phyloP scores from a whole-genome alignment of 306 rosid genomes.

The Vigna reflexopilosa region DNA sequence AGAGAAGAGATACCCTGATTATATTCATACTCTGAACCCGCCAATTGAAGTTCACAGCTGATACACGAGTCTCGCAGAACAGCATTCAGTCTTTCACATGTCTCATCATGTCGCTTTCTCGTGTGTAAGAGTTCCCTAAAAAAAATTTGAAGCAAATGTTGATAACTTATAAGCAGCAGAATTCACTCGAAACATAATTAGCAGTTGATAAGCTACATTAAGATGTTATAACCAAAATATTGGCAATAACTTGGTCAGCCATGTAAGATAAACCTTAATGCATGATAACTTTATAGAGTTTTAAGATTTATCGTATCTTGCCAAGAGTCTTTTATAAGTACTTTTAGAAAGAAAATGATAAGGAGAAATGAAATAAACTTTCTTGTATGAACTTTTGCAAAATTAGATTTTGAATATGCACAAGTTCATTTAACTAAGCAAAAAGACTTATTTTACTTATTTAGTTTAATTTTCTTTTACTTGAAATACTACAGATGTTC shows the following conservation, averaged over 20 bases:
- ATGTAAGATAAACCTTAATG: not conserved
- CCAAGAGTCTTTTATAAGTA: no score
- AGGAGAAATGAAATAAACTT: no score
- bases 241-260: conserved; percentile 18
- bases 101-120: conserved; percentile 65
- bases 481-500: no score
- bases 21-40: conserved; percentile 65
- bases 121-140: conserved; percentile 75
- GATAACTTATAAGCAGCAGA: conserved; percentile 14
- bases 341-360: no score
- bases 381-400: no score
- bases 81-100: conserved; percentile 53
- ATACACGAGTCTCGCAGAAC: conserved; percentile 67
- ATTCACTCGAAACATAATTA: conserved; percentile 21
- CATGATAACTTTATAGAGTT: not conserved
- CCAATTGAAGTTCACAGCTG: conserved; percentile 71
- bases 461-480: no score
- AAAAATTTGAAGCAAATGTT: conserved; percentile 34
- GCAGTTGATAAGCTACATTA: conserved; percentile 1
- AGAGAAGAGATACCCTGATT: conserved; percentile 63
- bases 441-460: no score
- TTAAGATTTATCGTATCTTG: not conserved
- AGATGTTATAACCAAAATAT: conserved; percentile 19
- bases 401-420: no score
- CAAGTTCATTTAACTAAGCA: no score